Conservation (phyloP, 768 basidiomycete species). For the Kwoniella mangroviensis region DNA sequence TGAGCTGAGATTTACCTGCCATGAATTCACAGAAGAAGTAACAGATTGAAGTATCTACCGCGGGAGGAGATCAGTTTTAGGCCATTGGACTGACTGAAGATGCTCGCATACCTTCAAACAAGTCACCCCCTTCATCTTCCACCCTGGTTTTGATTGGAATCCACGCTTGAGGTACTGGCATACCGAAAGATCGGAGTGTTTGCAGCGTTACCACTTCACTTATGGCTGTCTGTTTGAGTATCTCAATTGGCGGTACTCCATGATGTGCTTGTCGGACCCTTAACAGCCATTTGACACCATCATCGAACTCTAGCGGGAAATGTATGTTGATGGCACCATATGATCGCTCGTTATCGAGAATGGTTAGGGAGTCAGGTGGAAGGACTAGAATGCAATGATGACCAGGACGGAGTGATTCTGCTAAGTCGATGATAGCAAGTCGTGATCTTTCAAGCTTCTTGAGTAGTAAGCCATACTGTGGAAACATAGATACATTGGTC, state of each 20-base stretch:
- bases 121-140: not conserved
- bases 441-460: not conserved
- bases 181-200: not conserved
- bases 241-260: not conserved
- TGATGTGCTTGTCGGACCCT: conserved; percentile 8
- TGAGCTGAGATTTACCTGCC: not conserved
- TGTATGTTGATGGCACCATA: conserved; percentile 17
- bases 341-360: not conserved
- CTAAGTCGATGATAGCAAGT: not conserved
- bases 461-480: not conserved
- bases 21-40: conserved; percentile 8
- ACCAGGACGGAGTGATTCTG: not conserved
- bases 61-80: not conserved
- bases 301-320: conserved; percentile 19
- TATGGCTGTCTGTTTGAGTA: not conserved
- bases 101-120: not conserved
- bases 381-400: not conserved
- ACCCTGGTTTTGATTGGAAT: not conserved
- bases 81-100: no score
- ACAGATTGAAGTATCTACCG: not conserved
- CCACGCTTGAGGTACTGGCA: conserved; percentile 14
- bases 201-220: conserved; percentile 26
- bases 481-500: no score
- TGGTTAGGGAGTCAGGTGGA: not conserved
- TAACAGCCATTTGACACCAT: conserved; percentile 28